Conservation (phyloP, 441 rosid genomes). For the Flueggea neowawraea region DNA sequence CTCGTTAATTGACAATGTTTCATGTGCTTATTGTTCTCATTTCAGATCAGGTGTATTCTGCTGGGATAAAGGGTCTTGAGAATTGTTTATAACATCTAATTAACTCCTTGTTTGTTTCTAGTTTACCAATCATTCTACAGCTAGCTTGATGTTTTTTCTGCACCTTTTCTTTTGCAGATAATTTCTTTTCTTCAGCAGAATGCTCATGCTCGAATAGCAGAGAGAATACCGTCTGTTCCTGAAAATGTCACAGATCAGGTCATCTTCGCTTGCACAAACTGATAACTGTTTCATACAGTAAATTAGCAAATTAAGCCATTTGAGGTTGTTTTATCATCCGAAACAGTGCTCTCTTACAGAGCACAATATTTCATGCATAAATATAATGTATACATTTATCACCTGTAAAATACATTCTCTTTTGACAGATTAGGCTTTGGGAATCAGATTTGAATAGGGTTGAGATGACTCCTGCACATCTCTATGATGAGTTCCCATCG, state of each 20-base stretch:
- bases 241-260: conserved; percentile 99
- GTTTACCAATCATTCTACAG: background rate
- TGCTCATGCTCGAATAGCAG: conserved; percentile 89
- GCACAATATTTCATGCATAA: background rate
- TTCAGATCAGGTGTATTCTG: no score
- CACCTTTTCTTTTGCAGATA: conserved; percentile 44
- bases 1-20: no score
- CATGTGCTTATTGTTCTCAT: no score
- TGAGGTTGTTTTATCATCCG: no score
- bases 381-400: background rate
- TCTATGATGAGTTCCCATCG: conserved; percentile 87
- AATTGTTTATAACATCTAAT: no score
- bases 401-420: background rate
- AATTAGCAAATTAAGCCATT: background rate
- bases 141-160: conserved; percentile 9
- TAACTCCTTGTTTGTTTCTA: background rate
- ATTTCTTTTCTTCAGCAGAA: conserved; percentile 88
- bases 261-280: background rate
- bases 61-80: no score
- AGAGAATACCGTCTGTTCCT: conserved; percentile 73
- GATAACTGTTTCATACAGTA: background rate
- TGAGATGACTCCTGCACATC: conserved; percentile 75
- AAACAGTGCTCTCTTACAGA: no score
- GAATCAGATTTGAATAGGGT: conserved; percentile 91
- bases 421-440: conserved; percentile 85